Conservation (phyloP, 2,329 filamentous ascomycete species). For the Pseudopyricularia cyperi region DNA sequence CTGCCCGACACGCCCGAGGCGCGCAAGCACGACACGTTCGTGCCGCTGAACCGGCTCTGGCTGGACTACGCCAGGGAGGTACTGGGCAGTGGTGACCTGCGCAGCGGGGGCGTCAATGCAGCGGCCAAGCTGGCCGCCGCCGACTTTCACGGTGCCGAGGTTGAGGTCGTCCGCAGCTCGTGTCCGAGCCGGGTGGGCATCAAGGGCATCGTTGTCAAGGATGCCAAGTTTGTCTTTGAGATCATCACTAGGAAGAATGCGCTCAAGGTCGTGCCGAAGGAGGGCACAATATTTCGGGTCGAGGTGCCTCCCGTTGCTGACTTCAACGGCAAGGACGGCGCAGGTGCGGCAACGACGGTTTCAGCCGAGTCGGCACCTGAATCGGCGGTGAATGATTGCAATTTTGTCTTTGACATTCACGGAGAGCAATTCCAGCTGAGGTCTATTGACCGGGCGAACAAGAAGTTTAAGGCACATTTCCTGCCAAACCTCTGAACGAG, state of each 20-base stretch:
- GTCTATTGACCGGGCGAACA: conserved; percentile 73
- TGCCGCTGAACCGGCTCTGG: conserved; percentile 70
- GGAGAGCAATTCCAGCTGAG: conserved; percentile 79
- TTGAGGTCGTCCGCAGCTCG: conserved; percentile 71
- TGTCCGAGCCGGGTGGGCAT: conserved; percentile 75
- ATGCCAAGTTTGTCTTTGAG: conserved; percentile 78
- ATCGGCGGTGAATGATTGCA: conserved; percentile 6
- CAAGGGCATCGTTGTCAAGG: conserved; percentile 75
- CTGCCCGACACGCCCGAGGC: conserved; percentile 46
- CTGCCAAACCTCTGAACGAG: conserved; percentile 53
- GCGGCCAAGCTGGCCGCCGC: conserved; percentile 71
- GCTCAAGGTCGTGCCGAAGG: conserved; percentile 76
- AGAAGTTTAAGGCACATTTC: conserved; percentile 83
- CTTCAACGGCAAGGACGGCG: conserved; percentile 7
- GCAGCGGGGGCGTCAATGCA: conserved; percentile 40
- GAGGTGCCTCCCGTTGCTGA: conserved; percentile 39
- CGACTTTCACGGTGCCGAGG: conserved; percentile 77
- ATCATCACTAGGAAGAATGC: conserved; percentile 60
- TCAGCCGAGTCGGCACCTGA: not conserved
- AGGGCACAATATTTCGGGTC: conserved; percentile 75
- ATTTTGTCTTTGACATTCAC: conserved; percentile 67
- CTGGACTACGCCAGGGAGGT: conserved; percentile 73
- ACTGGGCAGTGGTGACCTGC: conserved; percentile 44
- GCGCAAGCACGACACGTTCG: conserved; percentile 63
- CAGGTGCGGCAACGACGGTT: conserved; percentile 1